Evolutionary conservation across 1,284 basidiomycete genomes (phyloP), one percentile per base, ranked within the genome.

Genomic region (Pseudozyma sp.): DNA sequence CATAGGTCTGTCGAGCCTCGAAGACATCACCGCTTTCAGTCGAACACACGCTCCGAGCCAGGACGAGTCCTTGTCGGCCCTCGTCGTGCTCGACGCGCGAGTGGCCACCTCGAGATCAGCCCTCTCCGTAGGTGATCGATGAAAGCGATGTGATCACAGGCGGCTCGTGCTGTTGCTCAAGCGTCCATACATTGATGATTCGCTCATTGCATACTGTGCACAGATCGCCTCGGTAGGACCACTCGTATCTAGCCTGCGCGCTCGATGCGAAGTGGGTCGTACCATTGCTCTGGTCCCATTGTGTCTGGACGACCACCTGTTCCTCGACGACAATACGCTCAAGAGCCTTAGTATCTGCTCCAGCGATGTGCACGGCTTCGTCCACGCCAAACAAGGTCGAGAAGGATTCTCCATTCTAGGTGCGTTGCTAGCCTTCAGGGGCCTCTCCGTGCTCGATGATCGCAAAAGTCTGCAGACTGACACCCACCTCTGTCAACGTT

Each of bases 301-400:
- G 13, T 64, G 65, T 33, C 46, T 73, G 1, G 39, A 61, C 29
- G 51, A 65, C 46, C 68, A 59, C 31, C 48, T 73, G 16, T 73
- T 68, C 46, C n/a, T 73, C 35, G 70, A 73, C 34, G 70, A 73
- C 10, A 63, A 73, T 29, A 65, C 70, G 10, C 53, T 73, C 31
- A 60, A 60, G 34, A 67, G 70, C 54, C 61, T 73, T 24, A 64
- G 61, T 47, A 61, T 73, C 55, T 64, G 57, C 48, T 60, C 70
- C 2, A 65, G 39, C 31, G 70, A 73, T 30, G 45, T 50, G 2
- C 70, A 73, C 16, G 65, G 53, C 7, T 73, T 68, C 13, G 65
- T 73, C 5, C 70, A 73, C 16, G 65, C 70, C 7, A 61, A 60
- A 42, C 54, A 24, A 5, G 61, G 58, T 14, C 53, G 65, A 17